Percentiles rank a stretch among this genome's conserved stretches.
Evolutionary conservation across 169 alveolate genomes (phyloP).

Genomic region (Eimeria maxima): DNA sequence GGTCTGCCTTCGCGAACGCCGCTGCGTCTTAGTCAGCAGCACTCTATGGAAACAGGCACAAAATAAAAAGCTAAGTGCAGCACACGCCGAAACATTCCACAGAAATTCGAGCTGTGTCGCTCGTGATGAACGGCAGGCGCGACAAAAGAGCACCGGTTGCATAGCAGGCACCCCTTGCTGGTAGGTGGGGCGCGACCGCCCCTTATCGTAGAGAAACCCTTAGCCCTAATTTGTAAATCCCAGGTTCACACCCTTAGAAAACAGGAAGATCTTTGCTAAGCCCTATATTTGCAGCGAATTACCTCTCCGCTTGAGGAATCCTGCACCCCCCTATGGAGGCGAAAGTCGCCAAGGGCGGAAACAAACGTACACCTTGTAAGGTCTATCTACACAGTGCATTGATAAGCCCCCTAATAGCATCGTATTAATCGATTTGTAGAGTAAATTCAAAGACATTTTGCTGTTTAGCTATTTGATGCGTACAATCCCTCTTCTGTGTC

Average conservation of each 20-base stretch:
- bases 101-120: neutral
- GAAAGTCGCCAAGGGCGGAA: constrained; percentile 59
- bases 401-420: neutral
- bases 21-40: neutral
- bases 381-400: neutral
- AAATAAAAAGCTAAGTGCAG: constrained; percentile 24
- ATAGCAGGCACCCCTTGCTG: constrained; percentile 30
- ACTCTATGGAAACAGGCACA: neutral
- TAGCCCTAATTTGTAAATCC: neutral
- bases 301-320: constrained; percentile 23
- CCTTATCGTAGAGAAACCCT: constrained; percentile 10
- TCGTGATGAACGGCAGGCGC: constrained; percentile 40
- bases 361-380: constrained; percentile 11
- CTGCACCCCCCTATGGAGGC: constrained; percentile 65
- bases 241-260: neutral
- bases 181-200: constrained; percentile 62
- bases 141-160: constrained; percentile 46
- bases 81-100: neutral
- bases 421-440: neutral
- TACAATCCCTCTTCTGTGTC: neutral
- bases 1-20: constrained; percentile 23
- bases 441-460: constrained; percentile 3
- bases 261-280: constrained; percentile 31
- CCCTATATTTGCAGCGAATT: neutral
- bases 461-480: neutral